Conservation (phyloP, 495 filamentous ascomycete species). For the Penicillium salamii region DNA sequence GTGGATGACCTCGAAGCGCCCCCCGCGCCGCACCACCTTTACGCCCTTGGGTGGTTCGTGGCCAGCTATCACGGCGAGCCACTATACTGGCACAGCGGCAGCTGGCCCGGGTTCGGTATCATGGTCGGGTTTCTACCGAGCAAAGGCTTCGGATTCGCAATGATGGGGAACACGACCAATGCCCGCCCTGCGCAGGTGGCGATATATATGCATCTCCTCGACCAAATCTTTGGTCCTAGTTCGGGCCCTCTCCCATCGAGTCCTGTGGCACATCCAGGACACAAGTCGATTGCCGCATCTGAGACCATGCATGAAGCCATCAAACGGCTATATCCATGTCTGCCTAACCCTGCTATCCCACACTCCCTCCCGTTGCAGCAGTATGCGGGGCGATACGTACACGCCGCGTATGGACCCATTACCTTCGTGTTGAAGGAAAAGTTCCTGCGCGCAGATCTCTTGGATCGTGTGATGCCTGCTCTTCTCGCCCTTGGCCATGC, state of each 20-base stretch:
- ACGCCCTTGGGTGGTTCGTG: constrained; percentile 16
- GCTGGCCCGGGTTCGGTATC: constrained; percentile 6
- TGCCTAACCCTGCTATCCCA: constrained; percentile 4
- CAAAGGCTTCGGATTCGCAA: background rate
- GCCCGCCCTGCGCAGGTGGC: background rate
- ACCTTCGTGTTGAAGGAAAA: background rate
- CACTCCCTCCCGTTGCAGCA: constrained; percentile 2
- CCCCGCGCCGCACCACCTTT: constrained; percentile 3
- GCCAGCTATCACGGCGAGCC: constrained; percentile 11
- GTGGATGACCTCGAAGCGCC: background rate
- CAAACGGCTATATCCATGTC: constrained; percentile 8
- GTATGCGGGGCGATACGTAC: constrained; percentile 10
- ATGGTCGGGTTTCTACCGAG: constrained; percentile 6
- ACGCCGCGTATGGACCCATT: constrained; percentile 8
- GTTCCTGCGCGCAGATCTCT: background rate
- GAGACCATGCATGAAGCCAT: constrained; percentile 4
- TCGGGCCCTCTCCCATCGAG: background rate
- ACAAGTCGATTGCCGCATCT: background rate
- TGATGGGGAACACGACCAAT: constrained; percentile 8
- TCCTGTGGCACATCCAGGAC: background rate
- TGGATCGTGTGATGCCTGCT: background rate
- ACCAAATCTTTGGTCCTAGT: background rate
- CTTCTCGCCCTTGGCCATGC: background rate
- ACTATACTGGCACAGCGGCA: constrained; percentile 13
- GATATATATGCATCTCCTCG: background rate